phyloP scores from a whole-genome alignment of 1,139 yeast genomes.

The Pichia inconspicua region DNA sequence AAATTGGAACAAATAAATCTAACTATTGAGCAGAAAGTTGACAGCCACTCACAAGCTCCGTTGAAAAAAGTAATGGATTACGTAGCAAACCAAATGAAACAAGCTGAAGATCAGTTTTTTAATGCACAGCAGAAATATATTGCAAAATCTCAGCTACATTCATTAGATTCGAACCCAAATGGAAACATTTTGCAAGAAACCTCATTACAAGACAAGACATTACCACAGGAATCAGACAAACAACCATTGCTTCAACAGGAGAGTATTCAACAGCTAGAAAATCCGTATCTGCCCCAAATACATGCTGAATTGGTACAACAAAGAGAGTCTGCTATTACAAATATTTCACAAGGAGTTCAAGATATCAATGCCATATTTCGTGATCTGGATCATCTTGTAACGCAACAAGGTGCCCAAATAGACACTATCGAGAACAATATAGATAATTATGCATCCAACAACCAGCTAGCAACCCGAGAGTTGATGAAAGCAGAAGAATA shows the following conservation, averaged over 20 bases:
- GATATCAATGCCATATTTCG: slow-evolving; percentile 82
- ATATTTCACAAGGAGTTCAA: slow-evolving; percentile 66
- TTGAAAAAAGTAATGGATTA: not conserved
- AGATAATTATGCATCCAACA: slow-evolving; percentile 53
- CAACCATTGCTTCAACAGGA: slow-evolving; percentile 18
- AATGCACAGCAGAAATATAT: not conserved
- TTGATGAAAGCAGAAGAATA: slow-evolving; percentile 66
- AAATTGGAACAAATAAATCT: not conserved
- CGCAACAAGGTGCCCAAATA: slow-evolving; percentile 77
- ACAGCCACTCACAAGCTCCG: not conserved
- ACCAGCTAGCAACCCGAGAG: slow-evolving; percentile 65
- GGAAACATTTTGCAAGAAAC: not conserved
- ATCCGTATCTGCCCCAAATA: slow-evolving; percentile 26
- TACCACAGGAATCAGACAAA: not conserved
- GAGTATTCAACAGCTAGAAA: not conserved
- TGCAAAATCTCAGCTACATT: slow-evolving; percentile 20
- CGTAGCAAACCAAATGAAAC: not conserved
- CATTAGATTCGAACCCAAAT: slow-evolving; percentile 22
- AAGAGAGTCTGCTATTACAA: slow-evolving; percentile 62
- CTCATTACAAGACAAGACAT: not conserved
- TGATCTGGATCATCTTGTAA: slow-evolving; percentile 68
- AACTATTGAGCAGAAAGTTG: not conserved
- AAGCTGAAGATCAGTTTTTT: not conserved
- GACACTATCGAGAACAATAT: slow-evolving; percentile 80
- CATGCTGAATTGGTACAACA: slow-evolving; percentile 65